Evolutionary conservation across 805 yeast species (phyloP).

Genomic region (Clavispora phyllophila): DNA sequence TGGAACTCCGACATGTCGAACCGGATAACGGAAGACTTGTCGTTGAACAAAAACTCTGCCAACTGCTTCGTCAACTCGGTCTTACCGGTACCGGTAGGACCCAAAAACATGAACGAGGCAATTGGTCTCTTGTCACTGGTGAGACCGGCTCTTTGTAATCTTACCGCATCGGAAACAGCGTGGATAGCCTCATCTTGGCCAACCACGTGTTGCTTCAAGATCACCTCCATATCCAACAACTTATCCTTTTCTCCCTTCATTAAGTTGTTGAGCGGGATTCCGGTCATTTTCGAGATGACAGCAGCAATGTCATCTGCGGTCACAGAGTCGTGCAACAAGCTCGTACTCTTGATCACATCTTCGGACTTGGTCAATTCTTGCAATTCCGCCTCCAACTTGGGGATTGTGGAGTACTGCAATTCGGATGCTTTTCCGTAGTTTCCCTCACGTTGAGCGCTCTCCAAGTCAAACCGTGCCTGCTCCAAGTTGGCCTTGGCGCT

Average conservation of each 20-base stretch:
- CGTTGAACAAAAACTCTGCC: conserved; percentile 88
- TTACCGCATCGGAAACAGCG: conserved; percentile 88
- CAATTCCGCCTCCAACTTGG: conserved; percentile 64
- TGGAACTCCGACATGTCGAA: conserved; percentile 99
- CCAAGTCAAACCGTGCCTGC: conserved; percentile 76
- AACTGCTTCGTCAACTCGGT: conserved; percentile 91
- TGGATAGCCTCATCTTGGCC: conserved; percentile 95
- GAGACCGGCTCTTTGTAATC: conserved; percentile 93
- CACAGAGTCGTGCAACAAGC: conserved; percentile 80
- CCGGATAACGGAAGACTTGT: conserved; percentile 78
- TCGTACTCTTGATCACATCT: conserved; percentile 20
- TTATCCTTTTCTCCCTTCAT: conserved; percentile 94
- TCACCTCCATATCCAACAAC: conserved; percentile 78
- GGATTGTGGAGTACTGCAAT: conserved; percentile 81
- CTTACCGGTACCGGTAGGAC: conserved; percentile 99
- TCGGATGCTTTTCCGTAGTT: conserved; percentile 86
- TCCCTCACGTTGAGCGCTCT: conserved; percentile 76
- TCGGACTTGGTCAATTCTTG: conserved; percentile 40
- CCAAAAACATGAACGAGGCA: conserved; percentile 93
- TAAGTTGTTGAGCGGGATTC: conserved; percentile 86
- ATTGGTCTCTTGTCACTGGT: conserved; percentile 93
- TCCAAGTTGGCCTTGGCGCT: conserved; percentile 78
- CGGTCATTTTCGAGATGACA: conserved; percentile 91
- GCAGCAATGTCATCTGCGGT: conserved; percentile 91
- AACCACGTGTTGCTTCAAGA: conserved; percentile 71